Conservation (phyloP, 306 rosid genomes). For the Dryas octopetala region DNA sequence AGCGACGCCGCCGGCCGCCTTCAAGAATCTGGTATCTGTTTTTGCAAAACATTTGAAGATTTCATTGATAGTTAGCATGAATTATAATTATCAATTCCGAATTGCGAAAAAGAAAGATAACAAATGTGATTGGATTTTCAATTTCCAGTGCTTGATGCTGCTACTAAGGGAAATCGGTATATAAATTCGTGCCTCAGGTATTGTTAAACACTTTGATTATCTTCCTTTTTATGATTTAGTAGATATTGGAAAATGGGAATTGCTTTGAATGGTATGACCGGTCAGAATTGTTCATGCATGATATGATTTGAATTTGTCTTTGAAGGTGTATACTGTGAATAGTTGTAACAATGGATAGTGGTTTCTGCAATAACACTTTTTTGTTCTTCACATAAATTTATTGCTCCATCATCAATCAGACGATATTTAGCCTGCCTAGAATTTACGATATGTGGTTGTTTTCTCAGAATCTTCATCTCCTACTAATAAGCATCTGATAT, state of each 20-base stretch:
- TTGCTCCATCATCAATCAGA: not conserved
- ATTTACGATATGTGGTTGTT: not conserved
- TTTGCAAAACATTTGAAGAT: not conserved
- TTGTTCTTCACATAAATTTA: not conserved
- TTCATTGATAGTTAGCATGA: not conserved
- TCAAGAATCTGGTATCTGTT: conserved; percentile 73
- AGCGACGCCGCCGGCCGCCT: conserved; percentile 82
- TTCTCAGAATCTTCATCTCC: not conserved
- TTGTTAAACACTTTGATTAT: not conserved
- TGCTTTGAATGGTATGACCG: not conserved
- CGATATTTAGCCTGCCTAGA: not conserved
- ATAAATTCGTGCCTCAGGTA: conserved; percentile 91
- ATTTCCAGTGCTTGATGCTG: conserved; percentile 74
- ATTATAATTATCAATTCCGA: not conserved
- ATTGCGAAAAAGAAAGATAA: not conserved
- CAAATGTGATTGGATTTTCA: not conserved
- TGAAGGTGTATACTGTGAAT: too few relatives aligned
- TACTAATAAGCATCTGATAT: not conserved
- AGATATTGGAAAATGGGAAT: not conserved
- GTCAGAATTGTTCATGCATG: not conserved
- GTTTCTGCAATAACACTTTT: not conserved
- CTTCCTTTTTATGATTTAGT: not conserved
- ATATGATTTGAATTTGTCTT: not conserved
- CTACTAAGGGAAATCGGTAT: conserved; percentile 77
- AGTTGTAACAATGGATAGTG: not conserved